Base-by-base conservation (phyloP, 768 basidiomycete genomes). In the Boletus edulis region DNA sequence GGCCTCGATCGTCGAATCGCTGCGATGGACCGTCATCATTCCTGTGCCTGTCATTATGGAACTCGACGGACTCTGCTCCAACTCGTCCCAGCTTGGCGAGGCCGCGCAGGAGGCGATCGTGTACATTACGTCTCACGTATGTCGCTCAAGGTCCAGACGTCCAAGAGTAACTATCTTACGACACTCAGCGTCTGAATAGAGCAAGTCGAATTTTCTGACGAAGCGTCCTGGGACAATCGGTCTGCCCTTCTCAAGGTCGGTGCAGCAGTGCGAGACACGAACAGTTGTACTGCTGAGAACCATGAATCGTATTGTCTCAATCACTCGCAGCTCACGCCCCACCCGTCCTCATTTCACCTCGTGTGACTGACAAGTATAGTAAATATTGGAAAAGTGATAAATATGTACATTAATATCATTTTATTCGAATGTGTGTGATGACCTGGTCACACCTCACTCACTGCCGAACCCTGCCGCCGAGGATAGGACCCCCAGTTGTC, bases 11-110 rank as follows among this genome's bases (percentile, higher is more conserved):
- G 78, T 98, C 49, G 91, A 96, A 69, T 85, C 84, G 57, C 72
- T 84, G 17, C 76, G 76, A 29, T 98, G 94, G 94, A 97, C 92
- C 0, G 78, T 96, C 44, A 77, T 99, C 54, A 76, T 99, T 0
- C 97, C 97, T 4, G 81, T 98, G 4, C 95, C 95, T 0, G 96
- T 97, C 57, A 82, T 98, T 66, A 98, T 95, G 80, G 97, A 99
- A 63, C 85, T 99, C 8, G 96, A 99, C 61, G 94, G 94, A n/a
- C 83, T 98, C 9, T 78, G 82, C 1, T 71, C 75, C 53, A 87
- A 89, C 59, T 72, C 81, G 0, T 70, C 81, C 0, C 78, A 81
- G 42, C 85, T 98, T 22, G 91, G 88, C 40, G 79, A 83, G 44
- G 84, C 90, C 0, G 94, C 97, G 0, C 75, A 77, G 37, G 75